Evolutionary conservation across 371 early-diverging fungal species (phyloP), one percentile per base, ranked within the genome.

Genomic region (Mortierella sp.): DNA sequence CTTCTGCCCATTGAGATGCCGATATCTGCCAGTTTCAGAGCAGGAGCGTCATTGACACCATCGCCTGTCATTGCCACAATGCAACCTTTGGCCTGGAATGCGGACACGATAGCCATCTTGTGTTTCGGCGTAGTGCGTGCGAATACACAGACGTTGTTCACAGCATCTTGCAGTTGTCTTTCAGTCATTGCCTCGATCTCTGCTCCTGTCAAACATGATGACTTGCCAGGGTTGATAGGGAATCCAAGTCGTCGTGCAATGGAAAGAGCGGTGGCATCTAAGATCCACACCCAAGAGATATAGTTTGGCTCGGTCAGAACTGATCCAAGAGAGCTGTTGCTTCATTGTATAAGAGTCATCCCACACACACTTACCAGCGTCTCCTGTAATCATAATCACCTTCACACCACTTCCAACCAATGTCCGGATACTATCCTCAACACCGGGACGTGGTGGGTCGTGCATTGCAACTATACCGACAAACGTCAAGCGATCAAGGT

Each of bases 1-100:
- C 89, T 88, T 59, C 90, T 86, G 30, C 95, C 96, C 95, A 96
- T 94, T 0, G 95, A 91, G 42, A 96, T 91, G 66, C 96, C 96
- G 68, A 96, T 93, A 71, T 95, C 94, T 14, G 98, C 94, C 67
- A 92, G 82, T 61, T 90, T 89, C 21, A 98, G 74, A 6, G 98
- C 97, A 13, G 94, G 95, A 0, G 94, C 94, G 84, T 98, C 98
- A 71, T 95, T 96, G n/a, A 95, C 94, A 47, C 98, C 99, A 81
- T 99, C 99, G 19, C 99, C 99, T 13, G 96, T 95, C 84, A 97
- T 94, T 2, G 93, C 96, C 7, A 94, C 94, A 9, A 89, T 89
- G 49, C 86, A 80, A 9, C 91, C 94, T 38, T 90, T 86, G 28
- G 84, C 82, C 51, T 92, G 90, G 64, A 91, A 86, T 19, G 94